Evolutionary conservation across 345 rosid species (phyloP).

Genomic region (Cardamine resedifolia): DNA sequence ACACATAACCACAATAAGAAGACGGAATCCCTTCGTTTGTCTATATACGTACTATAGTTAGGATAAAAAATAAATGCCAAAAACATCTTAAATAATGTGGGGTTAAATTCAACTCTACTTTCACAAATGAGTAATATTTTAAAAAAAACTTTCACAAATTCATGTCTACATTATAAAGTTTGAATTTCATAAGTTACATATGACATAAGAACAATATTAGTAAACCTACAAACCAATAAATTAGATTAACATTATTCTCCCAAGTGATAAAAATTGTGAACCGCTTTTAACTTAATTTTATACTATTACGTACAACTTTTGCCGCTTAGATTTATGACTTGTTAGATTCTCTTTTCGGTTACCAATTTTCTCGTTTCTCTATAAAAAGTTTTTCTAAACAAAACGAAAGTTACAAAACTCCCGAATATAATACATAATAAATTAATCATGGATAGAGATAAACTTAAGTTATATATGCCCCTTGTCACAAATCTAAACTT

Average conservation of each 20-base stretch:
- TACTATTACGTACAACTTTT: background rate
- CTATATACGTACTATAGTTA: background rate
- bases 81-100: background rate
- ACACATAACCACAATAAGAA: background rate
- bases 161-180: background rate
- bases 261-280: background rate
- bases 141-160: background rate
- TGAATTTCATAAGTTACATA: background rate
- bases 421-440: background rate
- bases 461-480: background rate
- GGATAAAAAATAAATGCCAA: background rate
- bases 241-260: background rate
- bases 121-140: background rate
- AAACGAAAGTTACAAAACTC: conserved; percentile 3
- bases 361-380: background rate
- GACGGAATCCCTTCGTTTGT: background rate
- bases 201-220: background rate
- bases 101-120: conserved; percentile 2
- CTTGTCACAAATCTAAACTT: conserved; percentile 21
- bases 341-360: conserved; percentile 20
- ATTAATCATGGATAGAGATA: background rate
- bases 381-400: background rate
- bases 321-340: background rate
- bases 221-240: background rate
- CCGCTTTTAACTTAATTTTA: background rate